These are phyloP conservation scores for Phanerochaete carnosa DNA, from an alignment of 768 basidiomycete genomes.

Conservation along the genomic window DNA sequence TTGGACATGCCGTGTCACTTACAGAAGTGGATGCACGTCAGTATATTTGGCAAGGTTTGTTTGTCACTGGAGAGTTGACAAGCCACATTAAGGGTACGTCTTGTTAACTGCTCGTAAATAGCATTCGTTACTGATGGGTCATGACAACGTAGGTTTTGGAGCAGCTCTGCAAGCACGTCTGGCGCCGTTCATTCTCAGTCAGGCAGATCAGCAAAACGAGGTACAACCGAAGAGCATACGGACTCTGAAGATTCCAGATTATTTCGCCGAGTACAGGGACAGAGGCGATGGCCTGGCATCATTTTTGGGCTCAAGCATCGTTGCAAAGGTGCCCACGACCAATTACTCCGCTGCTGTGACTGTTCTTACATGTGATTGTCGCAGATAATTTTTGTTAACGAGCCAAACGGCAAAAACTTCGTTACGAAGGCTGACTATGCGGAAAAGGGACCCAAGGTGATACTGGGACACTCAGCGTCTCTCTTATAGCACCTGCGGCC, in stretches of 20 bases:
- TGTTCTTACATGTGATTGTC: not conserved
- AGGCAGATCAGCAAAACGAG: slow-evolving; percentile 64
- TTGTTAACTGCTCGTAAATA: not conserved
- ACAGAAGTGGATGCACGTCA: slow-evolving; percentile 65
- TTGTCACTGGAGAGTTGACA: slow-evolving; percentile 79
- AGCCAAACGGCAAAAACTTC: slow-evolving; percentile 61
- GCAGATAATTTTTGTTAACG: slow-evolving; percentile 69
- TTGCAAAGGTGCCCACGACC: slow-evolving; percentile 62
- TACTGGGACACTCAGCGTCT: slow-evolving; percentile 77
- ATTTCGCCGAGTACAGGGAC: slow-evolving; percentile 87
- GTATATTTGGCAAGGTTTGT: slow-evolving; percentile 73
- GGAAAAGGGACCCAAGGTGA: slow-evolving; percentile 64
- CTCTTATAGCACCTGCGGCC: slow-evolving; percentile 43
- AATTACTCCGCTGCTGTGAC: not conserved
- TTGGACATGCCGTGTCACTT: slow-evolving; percentile 58
- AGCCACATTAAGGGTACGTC: slow-evolving; percentile 64
- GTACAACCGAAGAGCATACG: slow-evolving; percentile 67
- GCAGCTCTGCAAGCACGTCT: slow-evolving; percentile 70
- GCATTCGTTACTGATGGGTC: not conserved
- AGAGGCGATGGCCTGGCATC: slow-evolving; percentile 79
- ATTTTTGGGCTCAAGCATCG: slow-evolving; percentile 79
- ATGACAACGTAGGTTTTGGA: slow-evolving; percentile 18
- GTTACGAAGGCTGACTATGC: slow-evolving; percentile 81
- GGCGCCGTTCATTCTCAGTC: slow-evolving; percentile 55
- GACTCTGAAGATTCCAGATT: slow-evolving; percentile 73